Conservation (phyloP, 495 filamentous ascomycete species). For the Pyrenopolyporus hunteri region DNA sequence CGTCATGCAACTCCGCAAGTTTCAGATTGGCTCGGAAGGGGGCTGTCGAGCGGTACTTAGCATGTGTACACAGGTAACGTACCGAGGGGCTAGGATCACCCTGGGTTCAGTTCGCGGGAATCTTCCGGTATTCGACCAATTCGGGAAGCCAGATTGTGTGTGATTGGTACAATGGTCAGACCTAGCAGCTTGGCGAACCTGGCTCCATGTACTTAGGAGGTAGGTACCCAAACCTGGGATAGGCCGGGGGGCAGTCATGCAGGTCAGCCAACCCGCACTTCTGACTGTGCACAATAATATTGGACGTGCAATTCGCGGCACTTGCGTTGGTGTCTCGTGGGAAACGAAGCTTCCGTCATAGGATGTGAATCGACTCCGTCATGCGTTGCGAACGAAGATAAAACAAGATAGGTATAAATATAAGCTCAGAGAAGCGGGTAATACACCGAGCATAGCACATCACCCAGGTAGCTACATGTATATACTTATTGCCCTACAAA, state of each 20-base stretch:
- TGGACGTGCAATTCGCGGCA: conserved; percentile 24
- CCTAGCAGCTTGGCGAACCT: conserved; percentile 1
- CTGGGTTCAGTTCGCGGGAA: conserved; percentile 35
- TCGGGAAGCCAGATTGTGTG: conserved; percentile 15
- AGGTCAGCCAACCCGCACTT: conserved; percentile 29
- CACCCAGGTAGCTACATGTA: no score
- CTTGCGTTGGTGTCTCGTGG: not conserved
- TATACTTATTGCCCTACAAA: no score
- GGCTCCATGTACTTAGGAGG: not conserved
- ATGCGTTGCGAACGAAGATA: no score
- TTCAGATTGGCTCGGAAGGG: conserved; percentile 30
- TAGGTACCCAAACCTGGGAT: not conserved
- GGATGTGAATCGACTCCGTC: not conserved
- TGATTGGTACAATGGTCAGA: conserved; percentile 27
- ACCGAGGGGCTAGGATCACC: conserved; percentile 5
- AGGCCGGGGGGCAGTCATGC: conserved; percentile 18
- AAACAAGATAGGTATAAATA: no score
- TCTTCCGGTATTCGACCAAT: conserved; percentile 37
- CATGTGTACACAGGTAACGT: conserved; percentile 9
- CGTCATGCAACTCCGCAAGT: conserved; percentile 37
- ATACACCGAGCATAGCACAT: no score
- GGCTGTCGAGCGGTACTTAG: conserved; percentile 4
- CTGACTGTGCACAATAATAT: conserved; percentile 15
- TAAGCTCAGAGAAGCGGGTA: no score
- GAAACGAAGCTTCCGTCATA: not conserved